Evolutionary conservation across 768 basidiomycete genomes (phyloP).

Genomic region (Amanita rimosa): DNA sequence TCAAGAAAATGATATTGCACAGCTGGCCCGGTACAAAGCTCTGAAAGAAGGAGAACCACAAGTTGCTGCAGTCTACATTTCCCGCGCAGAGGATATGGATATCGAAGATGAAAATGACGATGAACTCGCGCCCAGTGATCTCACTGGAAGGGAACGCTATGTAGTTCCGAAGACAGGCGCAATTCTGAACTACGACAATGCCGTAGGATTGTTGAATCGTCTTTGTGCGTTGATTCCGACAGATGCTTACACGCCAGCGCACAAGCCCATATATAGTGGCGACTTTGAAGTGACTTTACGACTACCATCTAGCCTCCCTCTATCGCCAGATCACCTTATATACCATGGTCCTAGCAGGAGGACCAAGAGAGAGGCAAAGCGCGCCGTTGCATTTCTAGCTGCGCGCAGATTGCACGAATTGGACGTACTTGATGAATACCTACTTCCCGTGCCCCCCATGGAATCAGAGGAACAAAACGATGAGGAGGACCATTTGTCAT

Average conservation of each 20-base stretch:
- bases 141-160: slow-evolving; percentile 61
- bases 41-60: slow-evolving; percentile 54
- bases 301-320: slow-evolving; percentile 58
- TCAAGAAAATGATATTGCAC: slow-evolving; percentile 42
- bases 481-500: slow-evolving; percentile 35
- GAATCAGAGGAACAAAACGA: slow-evolving; percentile 37
- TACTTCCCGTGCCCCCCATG: slow-evolving; percentile 46
- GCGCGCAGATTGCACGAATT: slow-evolving; percentile 57
- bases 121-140: slow-evolving; percentile 37
- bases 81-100: slow-evolving; percentile 35
- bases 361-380: slow-evolving; percentile 74
- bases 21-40: slow-evolving; percentile 45
- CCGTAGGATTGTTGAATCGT: slow-evolving; percentile 58
- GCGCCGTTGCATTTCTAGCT: slow-evolving; percentile 72
- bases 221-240: slow-evolving; percentile 71
- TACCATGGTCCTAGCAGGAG: slow-evolving; percentile 48
- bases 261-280: slow-evolving; percentile 50
- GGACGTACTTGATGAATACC: slow-evolving; percentile 74
- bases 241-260: slow-evolving; percentile 54
- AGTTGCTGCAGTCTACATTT: slow-evolving; percentile 52
- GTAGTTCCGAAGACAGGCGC: slow-evolving; percentile 66
- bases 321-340: slow-evolving; percentile 39
- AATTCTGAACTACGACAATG: slow-evolving; percentile 66
- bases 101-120: slow-evolving; percentile 29
- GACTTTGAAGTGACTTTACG: slow-evolving; percentile 46